These are phyloP conservation scores for Gentiana straminea DNA, from an alignment of 257 asterid species.

Conservation along the genomic window DNA sequence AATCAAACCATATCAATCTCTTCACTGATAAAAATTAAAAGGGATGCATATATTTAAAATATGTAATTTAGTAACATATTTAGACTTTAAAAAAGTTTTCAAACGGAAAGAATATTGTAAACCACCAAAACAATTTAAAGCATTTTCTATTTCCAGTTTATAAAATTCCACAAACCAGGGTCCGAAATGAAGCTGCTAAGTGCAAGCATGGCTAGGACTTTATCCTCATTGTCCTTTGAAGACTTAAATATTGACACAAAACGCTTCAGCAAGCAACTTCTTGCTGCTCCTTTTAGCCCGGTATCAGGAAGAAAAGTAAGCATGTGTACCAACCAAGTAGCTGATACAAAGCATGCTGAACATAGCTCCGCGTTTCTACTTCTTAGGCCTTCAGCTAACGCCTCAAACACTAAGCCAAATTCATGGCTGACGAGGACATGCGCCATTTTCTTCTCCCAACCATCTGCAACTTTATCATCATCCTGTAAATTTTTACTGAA, in stretches of 20 bases:
- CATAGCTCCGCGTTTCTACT: constrained; percentile 38
- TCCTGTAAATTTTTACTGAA: constrained; percentile 23
- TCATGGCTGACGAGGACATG: constrained; percentile 66
- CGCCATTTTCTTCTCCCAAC: constrained; percentile 67
- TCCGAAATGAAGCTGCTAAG: constrained; percentile 53
- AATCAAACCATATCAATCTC: neutral
- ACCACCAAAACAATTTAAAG: neutral
- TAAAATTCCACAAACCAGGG: constrained; percentile 38
- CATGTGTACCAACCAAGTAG: constrained; percentile 73
- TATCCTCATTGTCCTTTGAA: constrained; percentile 37
- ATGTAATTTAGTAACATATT: too few relatives aligned
- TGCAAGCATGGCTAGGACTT: constrained; percentile 68
- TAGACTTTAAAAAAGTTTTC: too few relatives aligned
- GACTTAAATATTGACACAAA: constrained; percentile 50
- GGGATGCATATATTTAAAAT: neutral
- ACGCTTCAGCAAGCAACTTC: constrained; percentile 52
- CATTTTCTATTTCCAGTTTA: neutral
- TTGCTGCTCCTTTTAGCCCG: constrained; percentile 66
- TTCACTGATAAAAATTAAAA: neutral
- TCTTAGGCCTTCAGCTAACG: constrained; percentile 53
- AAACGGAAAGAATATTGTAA: neutral
- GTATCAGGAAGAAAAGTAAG: constrained; percentile 66
- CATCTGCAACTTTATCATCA: constrained; percentile 47
- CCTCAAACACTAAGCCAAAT: constrained; percentile 67
- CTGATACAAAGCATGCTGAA: constrained; percentile 55